Evolutionary conservation across 805 yeast genomes (phyloP).

Genomic region (Lachancea dasiensis): DNA sequence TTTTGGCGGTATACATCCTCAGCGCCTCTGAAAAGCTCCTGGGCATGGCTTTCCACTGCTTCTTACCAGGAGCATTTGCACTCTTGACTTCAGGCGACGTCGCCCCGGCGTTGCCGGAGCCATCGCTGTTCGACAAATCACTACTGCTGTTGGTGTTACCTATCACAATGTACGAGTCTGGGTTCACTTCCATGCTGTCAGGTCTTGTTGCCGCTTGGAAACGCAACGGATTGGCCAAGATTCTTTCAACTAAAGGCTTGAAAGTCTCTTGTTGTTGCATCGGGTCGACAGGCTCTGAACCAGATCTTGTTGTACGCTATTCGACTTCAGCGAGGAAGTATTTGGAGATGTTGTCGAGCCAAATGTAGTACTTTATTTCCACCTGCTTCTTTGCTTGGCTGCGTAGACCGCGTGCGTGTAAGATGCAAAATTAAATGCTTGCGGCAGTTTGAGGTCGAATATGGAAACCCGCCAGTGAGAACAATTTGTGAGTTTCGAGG

Average conservation of each 20-base stretch:
- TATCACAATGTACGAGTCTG: slow-evolving; percentile 45
- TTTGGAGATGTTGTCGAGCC: too few species aligned
- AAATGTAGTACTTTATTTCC: too few species aligned
- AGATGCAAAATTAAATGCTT: too few species aligned
- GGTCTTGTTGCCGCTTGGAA: slow-evolving; percentile 58
- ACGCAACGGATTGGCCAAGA: slow-evolving; percentile 53
- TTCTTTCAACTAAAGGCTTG: slow-evolving; percentile 55
- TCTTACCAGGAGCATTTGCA: background rate
- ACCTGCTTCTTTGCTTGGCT: too few species aligned
- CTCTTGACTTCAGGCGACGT: background rate
- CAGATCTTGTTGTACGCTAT: too few species aligned
- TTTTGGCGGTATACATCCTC: slow-evolving; percentile 29
- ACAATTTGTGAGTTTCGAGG: too few species aligned
- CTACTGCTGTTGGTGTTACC: slow-evolving; percentile 7
- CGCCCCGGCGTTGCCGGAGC: background rate
- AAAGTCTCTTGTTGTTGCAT: slow-evolving; percentile 29
- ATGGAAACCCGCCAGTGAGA: too few species aligned
- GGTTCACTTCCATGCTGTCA: slow-evolving; percentile 42
- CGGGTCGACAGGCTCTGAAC: background rate
- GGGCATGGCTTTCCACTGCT: slow-evolving; percentile 44
- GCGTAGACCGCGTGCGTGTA: too few species aligned
- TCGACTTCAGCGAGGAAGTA: too few species aligned
- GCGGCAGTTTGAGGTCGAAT: too few species aligned
- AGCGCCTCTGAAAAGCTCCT: slow-evolving; percentile 46
- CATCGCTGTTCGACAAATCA: background rate